Evolutionary conservation across 2,329 filamentous ascomycete species (phyloP).

Genomic region (Exophiala dermatitidis): DNA sequence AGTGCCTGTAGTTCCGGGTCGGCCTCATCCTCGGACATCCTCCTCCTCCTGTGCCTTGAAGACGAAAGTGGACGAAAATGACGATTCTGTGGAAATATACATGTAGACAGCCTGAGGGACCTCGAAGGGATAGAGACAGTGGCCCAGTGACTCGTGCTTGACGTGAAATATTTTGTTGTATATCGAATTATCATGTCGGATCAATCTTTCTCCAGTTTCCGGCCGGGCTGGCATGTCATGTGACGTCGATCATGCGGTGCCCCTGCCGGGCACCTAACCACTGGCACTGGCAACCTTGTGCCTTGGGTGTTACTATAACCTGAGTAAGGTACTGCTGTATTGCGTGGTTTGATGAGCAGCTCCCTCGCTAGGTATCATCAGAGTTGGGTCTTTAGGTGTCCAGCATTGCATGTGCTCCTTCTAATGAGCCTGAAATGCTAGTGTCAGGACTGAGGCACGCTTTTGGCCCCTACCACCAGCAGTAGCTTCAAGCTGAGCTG

Average conservation of each 20-base stretch:
- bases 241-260: not conserved
- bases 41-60: slow-evolving; percentile 17
- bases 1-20: slow-evolving; percentile 83
- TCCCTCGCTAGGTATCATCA: no score
- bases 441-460: no score
- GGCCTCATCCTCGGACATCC: slow-evolving; percentile 85
- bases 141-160: no score
- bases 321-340: no score
- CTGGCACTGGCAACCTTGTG: no score
- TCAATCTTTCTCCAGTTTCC: not conserved
- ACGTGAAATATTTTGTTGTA: not conserved
- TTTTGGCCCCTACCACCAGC: no score
- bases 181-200: not conserved
- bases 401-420: no score
- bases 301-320: not conserved
- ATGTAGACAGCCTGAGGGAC: no score
- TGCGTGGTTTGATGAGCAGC: no score
- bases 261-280: not conserved
- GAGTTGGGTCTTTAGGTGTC: no score
- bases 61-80: not conserved
- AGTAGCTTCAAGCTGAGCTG: no score
- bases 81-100: not conserved
- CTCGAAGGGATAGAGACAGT: not conserved
- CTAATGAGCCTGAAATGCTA: no score
- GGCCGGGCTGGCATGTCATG: not conserved